A percentile compares a stretch with the other conserved stretches of the same genome.
phyloP scores from a whole-genome alignment of 306 rosid species.

The Quercus gilva region DNA sequence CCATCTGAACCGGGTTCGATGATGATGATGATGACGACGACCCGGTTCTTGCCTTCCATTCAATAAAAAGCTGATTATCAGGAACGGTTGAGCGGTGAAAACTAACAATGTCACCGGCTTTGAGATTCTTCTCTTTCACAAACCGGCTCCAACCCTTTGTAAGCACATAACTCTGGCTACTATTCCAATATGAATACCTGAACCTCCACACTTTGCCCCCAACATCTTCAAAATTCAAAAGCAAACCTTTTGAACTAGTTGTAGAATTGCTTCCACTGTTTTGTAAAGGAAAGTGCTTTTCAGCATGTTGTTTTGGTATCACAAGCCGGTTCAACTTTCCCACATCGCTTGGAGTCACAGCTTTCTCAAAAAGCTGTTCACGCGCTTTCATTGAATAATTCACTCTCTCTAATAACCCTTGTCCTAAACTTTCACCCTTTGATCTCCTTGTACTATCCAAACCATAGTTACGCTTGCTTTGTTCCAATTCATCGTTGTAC shows the following conservation, averaged over 20 bases:
- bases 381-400: slow-evolving; percentile 35
- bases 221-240: slow-evolving; percentile 77
- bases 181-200: slow-evolving; percentile 94
- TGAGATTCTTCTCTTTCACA: slow-evolving; percentile 83
- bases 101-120: slow-evolving; percentile 85
- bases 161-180: slow-evolving; percentile 92
- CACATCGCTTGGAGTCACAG: slow-evolving; percentile 92
- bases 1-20: slow-evolving; percentile 46
- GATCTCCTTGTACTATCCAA: slow-evolving; percentile 17
- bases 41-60: slow-evolving; percentile 52
- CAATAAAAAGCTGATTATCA: slow-evolving; percentile 71
- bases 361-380: slow-evolving; percentile 80
- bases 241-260: slow-evolving; percentile 45
- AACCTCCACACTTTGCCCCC: slow-evolving; percentile 98
- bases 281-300: slow-evolving; percentile 83
- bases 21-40: slow-evolving; percentile 26
- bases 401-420: too few species aligned
- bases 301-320: slow-evolving; percentile 96
- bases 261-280: slow-evolving; percentile 18
- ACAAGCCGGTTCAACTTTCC: slow-evolving; percentile 88
- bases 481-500: slow-evolving; percentile 78
- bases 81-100: slow-evolving; percentile 73
- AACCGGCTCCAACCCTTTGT: slow-evolving; percentile 99
- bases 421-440: background rate
- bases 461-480: slow-evolving; percentile 64